phyloP scores from a whole-genome alignment of 73 alveolate species.

The Uronychia setigera region DNA sequence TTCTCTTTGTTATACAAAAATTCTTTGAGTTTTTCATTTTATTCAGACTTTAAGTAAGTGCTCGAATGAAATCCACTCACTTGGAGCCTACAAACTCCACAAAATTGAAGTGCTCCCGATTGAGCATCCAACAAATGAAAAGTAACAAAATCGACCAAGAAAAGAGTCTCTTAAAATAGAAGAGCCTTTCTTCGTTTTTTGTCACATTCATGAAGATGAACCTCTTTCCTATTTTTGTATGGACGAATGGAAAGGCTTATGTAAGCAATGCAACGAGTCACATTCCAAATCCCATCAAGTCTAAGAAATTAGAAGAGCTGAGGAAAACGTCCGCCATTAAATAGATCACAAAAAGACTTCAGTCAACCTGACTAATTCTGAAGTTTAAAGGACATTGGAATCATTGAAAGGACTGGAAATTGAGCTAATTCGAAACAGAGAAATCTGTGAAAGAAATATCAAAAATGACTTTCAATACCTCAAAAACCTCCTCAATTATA shows the following conservation, averaged over 20 bases:
- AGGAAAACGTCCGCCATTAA: background rate
- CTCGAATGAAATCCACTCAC: background rate
- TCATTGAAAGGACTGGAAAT: background rate
- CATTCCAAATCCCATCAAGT: background rate
- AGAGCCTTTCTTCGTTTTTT: background rate
- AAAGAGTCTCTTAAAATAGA: background rate
- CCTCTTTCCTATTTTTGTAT: background rate
- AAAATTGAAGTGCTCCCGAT: background rate
- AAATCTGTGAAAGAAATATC: background rate
- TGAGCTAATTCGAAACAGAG: background rate
- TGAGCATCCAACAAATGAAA: background rate
- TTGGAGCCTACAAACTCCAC: background rate
- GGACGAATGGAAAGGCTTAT: background rate
- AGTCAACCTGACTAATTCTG: background rate
- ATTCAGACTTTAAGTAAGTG: too few species aligned
- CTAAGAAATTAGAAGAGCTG: background rate
- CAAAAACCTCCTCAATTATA: background rate
- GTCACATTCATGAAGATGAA: background rate
- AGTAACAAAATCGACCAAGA: background rate
- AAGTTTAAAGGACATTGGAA: background rate
- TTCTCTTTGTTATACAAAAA: too few species aligned
- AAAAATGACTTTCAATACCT: background rate
- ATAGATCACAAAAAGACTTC: background rate
- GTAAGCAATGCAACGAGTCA: background rate
- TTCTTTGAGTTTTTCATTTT: too few species aligned